phyloP scores from a whole-genome alignment of 306 rosid species.

The Castanea crenata region DNA sequence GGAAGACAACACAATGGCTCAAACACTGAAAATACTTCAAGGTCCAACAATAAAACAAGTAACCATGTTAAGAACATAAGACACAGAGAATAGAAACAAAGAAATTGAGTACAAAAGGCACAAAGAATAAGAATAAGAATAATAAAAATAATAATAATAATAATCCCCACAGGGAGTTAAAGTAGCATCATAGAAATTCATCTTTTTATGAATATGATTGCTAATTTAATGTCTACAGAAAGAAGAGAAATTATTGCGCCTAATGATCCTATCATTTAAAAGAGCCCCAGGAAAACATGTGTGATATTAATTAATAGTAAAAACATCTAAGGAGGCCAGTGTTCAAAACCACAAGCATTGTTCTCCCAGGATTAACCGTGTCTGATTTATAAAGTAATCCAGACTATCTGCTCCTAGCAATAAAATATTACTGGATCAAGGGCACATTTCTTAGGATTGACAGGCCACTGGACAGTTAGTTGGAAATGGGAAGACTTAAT shows the following conservation, averaged over 20 bases:
- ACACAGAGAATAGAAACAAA: neutral
- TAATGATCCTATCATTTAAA: neutral
- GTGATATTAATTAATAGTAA: neutral
- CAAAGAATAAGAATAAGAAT: neutral
- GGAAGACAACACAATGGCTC: constrained; percentile 10
- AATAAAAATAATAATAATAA: too few relatives aligned
- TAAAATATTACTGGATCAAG: neutral
- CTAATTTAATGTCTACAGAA: neutral
- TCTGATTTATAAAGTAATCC: neutral
- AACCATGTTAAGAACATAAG: neutral
- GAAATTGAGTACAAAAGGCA: neutral
- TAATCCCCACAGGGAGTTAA: neutral
- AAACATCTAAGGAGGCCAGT: neutral
- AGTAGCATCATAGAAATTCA: neutral
- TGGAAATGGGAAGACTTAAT: neutral
- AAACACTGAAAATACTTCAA: neutral
- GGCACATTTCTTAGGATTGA: neutral
- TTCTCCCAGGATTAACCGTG: neutral
- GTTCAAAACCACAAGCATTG: neutral
- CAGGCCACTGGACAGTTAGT: neutral
- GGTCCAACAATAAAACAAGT: neutral
- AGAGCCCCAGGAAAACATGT: neutral
- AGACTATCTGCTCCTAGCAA: too few relatives aligned
- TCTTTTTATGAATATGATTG: neutral
- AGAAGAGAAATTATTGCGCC: neutral